Conservation (phyloP, 805 yeast species). For the Barnettozyma californica region DNA sequence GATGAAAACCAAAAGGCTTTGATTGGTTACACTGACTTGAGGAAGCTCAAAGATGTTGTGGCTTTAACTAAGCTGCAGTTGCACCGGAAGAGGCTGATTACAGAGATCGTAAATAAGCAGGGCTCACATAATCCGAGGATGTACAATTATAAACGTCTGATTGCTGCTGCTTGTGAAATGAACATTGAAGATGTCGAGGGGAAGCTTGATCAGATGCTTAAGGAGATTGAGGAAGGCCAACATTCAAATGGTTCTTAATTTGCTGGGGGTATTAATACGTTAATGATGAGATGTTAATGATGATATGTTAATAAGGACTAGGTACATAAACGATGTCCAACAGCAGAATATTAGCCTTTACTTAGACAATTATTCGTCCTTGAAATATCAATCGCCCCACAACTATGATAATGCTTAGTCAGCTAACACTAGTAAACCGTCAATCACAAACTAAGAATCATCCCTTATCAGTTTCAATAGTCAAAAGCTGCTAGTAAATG, state of each 20-base stretch:
- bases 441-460: neutral
- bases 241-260: neutral
- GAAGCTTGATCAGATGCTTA: slow-evolving; percentile 54
- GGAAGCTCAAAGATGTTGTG: slow-evolving; percentile 21
- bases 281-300: neutral
- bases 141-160: slow-evolving; percentile 62
- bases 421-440: neutral
- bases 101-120: slow-evolving; percentile 27
- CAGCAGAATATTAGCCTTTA: too few species aligned
- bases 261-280: neutral
- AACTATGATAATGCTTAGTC: neutral
- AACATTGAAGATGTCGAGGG: slow-evolving; percentile 63
- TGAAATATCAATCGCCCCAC: too few species aligned
- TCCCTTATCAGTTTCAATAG: neutral
- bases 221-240: slow-evolving; percentile 19
- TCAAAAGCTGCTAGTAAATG: neutral
- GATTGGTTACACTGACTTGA: slow-evolving; percentile 7
- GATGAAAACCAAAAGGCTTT: neutral
- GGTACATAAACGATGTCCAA: too few species aligned
- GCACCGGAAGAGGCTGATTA: slow-evolving; percentile 32
- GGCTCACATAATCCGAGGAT: slow-evolving; percentile 40
- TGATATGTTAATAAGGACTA: too few species aligned
- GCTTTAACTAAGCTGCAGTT: slow-evolving; percentile 40
- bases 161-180: slow-evolving; percentile 64
- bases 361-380: too few species aligned